Conservation (phyloP, 2,329 filamentous ascomycete species). For the Beauveria scarabaeidicola region DNA sequence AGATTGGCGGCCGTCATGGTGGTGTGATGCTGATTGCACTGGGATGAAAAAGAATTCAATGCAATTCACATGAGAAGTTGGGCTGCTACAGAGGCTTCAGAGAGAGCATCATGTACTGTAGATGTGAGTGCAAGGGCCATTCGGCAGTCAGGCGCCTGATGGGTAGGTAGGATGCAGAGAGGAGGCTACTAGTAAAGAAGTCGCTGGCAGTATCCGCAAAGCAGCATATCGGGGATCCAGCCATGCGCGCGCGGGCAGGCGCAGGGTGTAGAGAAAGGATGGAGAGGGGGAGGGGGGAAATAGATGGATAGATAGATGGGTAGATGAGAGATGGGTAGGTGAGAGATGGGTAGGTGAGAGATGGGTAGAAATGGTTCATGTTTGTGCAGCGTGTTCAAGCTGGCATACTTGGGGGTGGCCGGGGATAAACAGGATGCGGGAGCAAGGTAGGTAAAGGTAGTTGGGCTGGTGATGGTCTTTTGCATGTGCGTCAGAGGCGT, state of each 20-base stretch:
- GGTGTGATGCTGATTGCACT: no score
- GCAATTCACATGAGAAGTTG: no score
- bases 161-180: background rate
- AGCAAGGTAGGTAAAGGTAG: background rate
- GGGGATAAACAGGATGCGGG: background rate
- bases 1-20: background rate
- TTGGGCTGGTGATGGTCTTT: background rate
- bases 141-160: background rate
- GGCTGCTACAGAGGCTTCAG: no score
- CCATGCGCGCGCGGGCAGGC: background rate
- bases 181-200: background rate
- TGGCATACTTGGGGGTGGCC: background rate
- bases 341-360: background rate
- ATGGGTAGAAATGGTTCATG: background rate
- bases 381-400: background rate
- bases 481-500: constrained; percentile 5
- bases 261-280: background rate
- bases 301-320: background rate
- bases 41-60: no score
- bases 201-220: background rate
- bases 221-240: background rate
- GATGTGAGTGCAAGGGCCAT: no score
- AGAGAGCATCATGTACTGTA: no score
- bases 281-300: background rate
- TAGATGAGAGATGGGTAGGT: background rate